A percentile compares a stretch with the other conserved stretches of the same genome.
Evolutionary conservation across 768 basidiomycete species (phyloP).

Genomic region (Tremella fuciformis): DNA sequence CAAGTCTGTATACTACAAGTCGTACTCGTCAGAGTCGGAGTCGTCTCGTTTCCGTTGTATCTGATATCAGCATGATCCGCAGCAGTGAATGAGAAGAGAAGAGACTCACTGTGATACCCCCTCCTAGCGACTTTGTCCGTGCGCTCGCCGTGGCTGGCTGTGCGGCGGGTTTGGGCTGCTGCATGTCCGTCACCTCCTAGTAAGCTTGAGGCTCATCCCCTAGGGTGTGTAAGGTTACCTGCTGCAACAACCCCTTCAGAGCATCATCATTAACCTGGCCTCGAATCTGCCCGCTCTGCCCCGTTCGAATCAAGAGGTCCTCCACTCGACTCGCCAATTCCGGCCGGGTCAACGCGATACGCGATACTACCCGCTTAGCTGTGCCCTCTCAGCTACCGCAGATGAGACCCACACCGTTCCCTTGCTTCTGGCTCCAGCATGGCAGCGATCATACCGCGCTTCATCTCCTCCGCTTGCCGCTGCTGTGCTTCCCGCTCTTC

Average conservation of each 20-base stretch:
- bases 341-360: slow-evolving; percentile 48
- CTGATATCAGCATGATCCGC: slow-evolving; percentile 23
- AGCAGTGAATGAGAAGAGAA: neutral
- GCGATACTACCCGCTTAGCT: slow-evolving; percentile 34
- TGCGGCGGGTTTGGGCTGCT: slow-evolving; percentile 17
- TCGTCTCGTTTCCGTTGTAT: slow-evolving; percentile 51
- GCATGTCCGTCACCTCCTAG: slow-evolving; percentile 12
- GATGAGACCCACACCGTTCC: slow-evolving; percentile 42
- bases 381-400: neutral
- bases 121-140: slow-evolving; percentile 37
- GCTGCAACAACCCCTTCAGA: slow-evolving; percentile 47
- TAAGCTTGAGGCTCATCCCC: neutral
- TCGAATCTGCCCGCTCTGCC: slow-evolving; percentile 45
- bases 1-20: slow-evolving; percentile 31
- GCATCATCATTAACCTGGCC: slow-evolving; percentile 49
- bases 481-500: slow-evolving; percentile 37
- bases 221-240: slow-evolving; percentile 26
- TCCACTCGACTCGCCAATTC: slow-evolving; percentile 46
- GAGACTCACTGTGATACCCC: slow-evolving; percentile 43
- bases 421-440: slow-evolving; percentile 48
- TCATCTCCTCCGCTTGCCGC: slow-evolving; percentile 48
- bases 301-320: slow-evolving; percentile 46
- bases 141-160: slow-evolving; percentile 14
- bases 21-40: slow-evolving; percentile 52
- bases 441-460: slow-evolving; percentile 48